Evolutionary conservation across 805 yeast species (phyloP).

Genomic region (Wickerhamiella lipophila): DNA sequence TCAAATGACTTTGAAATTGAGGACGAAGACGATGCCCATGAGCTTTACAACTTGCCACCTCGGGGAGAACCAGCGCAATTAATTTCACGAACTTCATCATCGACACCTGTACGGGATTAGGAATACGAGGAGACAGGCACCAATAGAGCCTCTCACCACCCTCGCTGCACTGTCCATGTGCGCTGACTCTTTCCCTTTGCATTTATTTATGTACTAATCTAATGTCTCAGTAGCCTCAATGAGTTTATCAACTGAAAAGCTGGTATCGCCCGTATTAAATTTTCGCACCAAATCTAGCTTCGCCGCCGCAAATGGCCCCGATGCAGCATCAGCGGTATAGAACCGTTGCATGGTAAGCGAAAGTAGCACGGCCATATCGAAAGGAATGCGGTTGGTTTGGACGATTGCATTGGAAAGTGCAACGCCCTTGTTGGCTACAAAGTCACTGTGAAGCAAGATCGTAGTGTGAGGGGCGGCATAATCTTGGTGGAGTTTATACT

Average conservation of each 20-base stretch:
- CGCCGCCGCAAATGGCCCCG: conserved; percentile 26
- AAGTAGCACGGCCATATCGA: conserved; percentile 68
- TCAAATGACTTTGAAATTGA: conserved; percentile 1
- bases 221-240: conserved; percentile 62
- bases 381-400: conserved; percentile 47
- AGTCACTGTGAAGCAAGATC: conserved; percentile 71
- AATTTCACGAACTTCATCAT: conserved; percentile 4
- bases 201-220: conserved; percentile 31
- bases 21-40: conserved; percentile 2
- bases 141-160: too few relatives aligned
- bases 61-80: not conserved
- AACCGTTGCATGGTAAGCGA: conserved; percentile 37
- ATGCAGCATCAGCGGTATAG: conserved; percentile 35
- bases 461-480: conserved; percentile 94
- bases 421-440: conserved; percentile 42
- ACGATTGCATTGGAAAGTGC: conserved; percentile 80
- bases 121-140: not conserved
- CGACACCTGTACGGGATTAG: conserved; percentile 1
- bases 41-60: not conserved
- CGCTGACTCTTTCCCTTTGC: too few relatives aligned
- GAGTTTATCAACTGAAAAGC: conserved; percentile 56
- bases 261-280: conserved; percentile 56
- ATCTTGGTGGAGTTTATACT: conserved; percentile 79
- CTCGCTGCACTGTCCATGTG: too few relatives aligned
- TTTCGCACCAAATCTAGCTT: conserved; percentile 48